A percentile compares a stretch with the other conserved stretches of the same genome.
Conservation (phyloP, 805 yeast species). For the Starmera dryadoides region DNA sequence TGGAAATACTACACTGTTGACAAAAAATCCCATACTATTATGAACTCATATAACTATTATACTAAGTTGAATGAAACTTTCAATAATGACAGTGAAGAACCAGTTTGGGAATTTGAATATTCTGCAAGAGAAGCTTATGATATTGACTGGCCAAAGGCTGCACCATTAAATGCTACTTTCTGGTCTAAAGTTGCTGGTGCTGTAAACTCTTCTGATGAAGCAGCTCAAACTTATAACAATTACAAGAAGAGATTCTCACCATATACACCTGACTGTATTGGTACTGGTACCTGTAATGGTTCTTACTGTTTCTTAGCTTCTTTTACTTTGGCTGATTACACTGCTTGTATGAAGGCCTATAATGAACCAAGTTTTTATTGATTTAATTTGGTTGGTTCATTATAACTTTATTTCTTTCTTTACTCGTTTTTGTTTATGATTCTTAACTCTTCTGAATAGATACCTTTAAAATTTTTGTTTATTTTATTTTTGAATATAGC, state of each 20-base stretch:
- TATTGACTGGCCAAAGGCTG: slow-evolving; percentile 45
- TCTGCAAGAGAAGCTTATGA: slow-evolving; percentile 55
- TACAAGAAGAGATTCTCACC: slow-evolving; percentile 50
- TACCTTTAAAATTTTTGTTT: no score
- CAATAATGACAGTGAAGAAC: slow-evolving; percentile 45
- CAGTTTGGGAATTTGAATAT: slow-evolving; percentile 57
- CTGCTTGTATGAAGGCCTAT: slow-evolving; percentile 12
- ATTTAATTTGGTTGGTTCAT: neutral
- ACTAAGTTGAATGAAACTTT: slow-evolving; percentile 54
- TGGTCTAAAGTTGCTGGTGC: slow-evolving; percentile 51
- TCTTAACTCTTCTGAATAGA: no score
- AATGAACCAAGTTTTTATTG: neutral
- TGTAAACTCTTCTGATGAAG: slow-evolving; percentile 33
- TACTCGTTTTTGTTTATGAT: neutral
- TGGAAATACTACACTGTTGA: slow-evolving; percentile 72
- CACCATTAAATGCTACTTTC: slow-evolving; percentile 62
- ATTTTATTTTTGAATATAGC: no score
- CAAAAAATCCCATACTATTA: slow-evolving; percentile 47
- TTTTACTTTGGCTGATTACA: slow-evolving; percentile 27
- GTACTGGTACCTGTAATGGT: slow-evolving; percentile 24
- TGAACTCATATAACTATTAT: slow-evolving; percentile 54
- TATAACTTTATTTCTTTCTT: no score
- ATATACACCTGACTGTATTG: slow-evolving; percentile 39
- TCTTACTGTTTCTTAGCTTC: slow-evolving; percentile 35
- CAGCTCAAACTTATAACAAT: slow-evolving; percentile 43